A percentile compares a stretch with the other conserved stretches of the same genome.
These are phyloP conservation scores for Hanseniaspora nectarophila DNA, from an alignment of 805 yeast species.

Conservation along the genomic window DNA sequence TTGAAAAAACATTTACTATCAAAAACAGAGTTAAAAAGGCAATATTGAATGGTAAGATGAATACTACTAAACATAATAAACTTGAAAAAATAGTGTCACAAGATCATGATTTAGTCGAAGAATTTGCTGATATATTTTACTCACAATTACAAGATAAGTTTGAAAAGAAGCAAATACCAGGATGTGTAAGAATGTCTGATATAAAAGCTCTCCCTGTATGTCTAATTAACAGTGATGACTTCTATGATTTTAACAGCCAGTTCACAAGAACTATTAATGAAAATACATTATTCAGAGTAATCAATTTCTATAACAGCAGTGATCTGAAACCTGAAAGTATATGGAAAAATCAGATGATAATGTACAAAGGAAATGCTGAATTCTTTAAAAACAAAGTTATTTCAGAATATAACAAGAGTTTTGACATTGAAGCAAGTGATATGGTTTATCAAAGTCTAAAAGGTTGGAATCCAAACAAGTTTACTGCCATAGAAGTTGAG, in stretches of 20 bases:
- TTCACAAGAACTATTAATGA: background rate
- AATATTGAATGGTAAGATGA: background rate
- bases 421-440: background rate
- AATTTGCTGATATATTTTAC: conserved; percentile 1
- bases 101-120: background rate
- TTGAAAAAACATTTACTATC: background rate
- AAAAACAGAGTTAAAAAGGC: conserved; percentile 1
- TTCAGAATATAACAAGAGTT: background rate
- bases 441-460: background rate
- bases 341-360: conserved; percentile 1
- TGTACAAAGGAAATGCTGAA: background rate
- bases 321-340: background rate
- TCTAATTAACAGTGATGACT: background rate
- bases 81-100: background rate
- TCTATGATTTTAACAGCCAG: background rate
- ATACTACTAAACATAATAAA: background rate
- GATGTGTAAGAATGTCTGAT: background rate
- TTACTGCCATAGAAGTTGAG: background rate
- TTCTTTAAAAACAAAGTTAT: background rate
- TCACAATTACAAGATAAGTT: background rate
- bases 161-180: background rate
- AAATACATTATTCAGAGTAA: background rate
- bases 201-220: background rate
- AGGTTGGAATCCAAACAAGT: conserved; percentile 2
- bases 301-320: background rate